Percentiles rank a stretch among this genome's conserved stretches.
Evolutionary conservation across 495 filamentous ascomycete genomes (phyloP).

Genomic region (Neurospora pannonica): DNA sequence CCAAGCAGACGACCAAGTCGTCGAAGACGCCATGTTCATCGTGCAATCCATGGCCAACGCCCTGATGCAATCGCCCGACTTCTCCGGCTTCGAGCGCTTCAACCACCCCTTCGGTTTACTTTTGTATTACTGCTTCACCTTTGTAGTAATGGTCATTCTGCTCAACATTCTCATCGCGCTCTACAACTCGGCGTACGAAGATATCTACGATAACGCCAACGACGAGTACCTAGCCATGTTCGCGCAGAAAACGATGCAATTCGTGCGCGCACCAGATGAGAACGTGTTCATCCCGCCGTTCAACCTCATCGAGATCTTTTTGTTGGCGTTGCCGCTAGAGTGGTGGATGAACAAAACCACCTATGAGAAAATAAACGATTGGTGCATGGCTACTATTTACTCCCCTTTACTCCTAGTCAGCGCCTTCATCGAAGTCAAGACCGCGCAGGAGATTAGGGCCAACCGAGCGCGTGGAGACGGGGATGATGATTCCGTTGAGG

Average conservation of each 20-base stretch:
- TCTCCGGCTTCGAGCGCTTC: conserved; percentile 72
- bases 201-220: conserved; percentile 87
- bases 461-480: conserved; percentile 75
- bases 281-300: conserved; percentile 96
- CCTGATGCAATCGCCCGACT: conserved; percentile 84
- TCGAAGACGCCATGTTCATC: conserved; percentile 57
- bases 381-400: conserved; percentile 80
- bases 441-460: conserved; percentile 54
- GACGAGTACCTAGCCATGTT: conserved; percentile 93
- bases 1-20: conserved; percentile 57
- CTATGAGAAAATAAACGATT: conserved; percentile 76
- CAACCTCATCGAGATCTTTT: conserved; percentile 84
- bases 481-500: conserved; percentile 82
- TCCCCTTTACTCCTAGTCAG: conserved; percentile 73
- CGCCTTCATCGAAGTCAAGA: conserved; percentile 61
- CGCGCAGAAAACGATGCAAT: conserved; percentile 86
- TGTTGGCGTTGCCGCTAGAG: conserved; percentile 73
- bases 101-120: conserved; percentile 73
- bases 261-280: conserved; percentile 92
- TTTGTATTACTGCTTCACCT: conserved; percentile 92
- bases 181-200: conserved; percentile 92
- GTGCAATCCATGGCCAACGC: conserved; percentile 84
- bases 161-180: conserved; percentile 92
- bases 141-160: conserved; percentile 88
- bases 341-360: conserved; percentile 72